phyloP scores from a whole-genome alignment of 805 yeast genomes.

The Metschnikowia baotianmanensis region DNA sequence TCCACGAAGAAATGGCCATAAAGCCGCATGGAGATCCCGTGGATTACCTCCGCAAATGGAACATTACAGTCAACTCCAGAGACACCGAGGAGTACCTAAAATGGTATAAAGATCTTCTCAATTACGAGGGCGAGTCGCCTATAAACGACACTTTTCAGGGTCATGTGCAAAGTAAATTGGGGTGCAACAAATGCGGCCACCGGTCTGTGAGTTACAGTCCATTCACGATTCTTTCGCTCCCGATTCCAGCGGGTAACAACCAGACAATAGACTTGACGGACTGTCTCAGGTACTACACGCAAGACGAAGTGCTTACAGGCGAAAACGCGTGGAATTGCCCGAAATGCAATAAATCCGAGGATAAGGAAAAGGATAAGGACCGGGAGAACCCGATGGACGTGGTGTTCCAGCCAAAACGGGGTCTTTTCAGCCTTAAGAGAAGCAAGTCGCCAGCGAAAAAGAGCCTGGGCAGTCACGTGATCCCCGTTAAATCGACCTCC shows the following conservation, averaged over 20 bases:
- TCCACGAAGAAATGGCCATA: slow-evolving; percentile 61
- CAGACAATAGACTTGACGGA: slow-evolving; percentile 50
- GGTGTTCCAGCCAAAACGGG: slow-evolving; percentile 38
- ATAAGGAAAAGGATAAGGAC: too few species aligned
- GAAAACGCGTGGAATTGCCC: slow-evolving; percentile 88
- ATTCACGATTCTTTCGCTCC: slow-evolving; percentile 61
- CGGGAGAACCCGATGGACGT: slow-evolving; percentile 21
- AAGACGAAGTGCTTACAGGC: slow-evolving; percentile 63
- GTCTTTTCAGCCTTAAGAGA: slow-evolving; percentile 33
- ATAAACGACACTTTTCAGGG: slow-evolving; percentile 69
- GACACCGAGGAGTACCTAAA: slow-evolving; percentile 52
- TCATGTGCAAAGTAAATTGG: slow-evolving; percentile 62
- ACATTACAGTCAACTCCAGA: slow-evolving; percentile 27
- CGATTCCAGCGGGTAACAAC: slow-evolving; percentile 43
- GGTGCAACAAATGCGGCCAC: slow-evolving; percentile 64
- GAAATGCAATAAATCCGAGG: slow-evolving; percentile 45
- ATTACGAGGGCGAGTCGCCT: slow-evolving; percentile 63
- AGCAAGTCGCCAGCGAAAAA: slow-evolving; percentile 36
- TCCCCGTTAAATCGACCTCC: slow-evolving; percentile 7
- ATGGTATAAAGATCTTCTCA: slow-evolving; percentile 56
- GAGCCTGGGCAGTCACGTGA: slow-evolving; percentile 6
- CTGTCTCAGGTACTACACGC: slow-evolving; percentile 58
- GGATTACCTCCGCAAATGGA: slow-evolving; percentile 30
- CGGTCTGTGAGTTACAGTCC: slow-evolving; percentile 58
- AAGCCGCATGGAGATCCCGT: slow-evolving; percentile 22